These are phyloP conservation scores for Primulina tabacum DNA, from an alignment of 257 asterid genomes.

Conservation along the genomic window DNA sequence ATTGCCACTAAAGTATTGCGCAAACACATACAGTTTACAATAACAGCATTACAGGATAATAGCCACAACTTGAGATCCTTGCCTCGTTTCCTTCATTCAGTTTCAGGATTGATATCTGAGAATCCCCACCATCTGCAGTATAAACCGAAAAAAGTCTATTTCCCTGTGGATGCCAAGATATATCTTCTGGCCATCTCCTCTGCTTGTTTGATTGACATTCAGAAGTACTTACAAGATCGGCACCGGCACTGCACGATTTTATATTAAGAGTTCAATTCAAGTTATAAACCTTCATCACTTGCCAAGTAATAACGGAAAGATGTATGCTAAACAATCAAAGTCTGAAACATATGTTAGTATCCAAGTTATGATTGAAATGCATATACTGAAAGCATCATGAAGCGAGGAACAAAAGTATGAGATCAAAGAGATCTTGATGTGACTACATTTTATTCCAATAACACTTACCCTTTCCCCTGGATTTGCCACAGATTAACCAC, in stretches of 20 bases:
- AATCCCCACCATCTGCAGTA: constrained; percentile 73
- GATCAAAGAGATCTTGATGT: constrained; percentile 14
- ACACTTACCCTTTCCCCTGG: constrained; percentile 69
- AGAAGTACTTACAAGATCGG: constrained; percentile 55
- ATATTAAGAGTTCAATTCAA: constrained; percentile 22
- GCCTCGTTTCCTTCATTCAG: constrained; percentile 67
- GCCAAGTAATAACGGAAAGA: constrained; percentile 7
- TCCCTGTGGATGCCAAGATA: constrained; percentile 96
- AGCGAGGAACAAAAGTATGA: not conserved
- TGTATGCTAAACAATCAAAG: not conserved
- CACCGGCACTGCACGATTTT: constrained; percentile 62
- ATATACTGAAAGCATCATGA: not conserved
- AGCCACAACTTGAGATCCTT: constrained; percentile 10
- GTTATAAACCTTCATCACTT: constrained; percentile 20
- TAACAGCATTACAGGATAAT: not conserved
- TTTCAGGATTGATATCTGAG: constrained; percentile 73
- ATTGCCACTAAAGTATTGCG: not conserved
- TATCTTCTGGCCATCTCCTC: constrained; percentile 96
- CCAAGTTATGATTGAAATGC: not conserved
- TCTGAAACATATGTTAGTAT: too few relatives aligned
- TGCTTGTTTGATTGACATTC: constrained; percentile 67
- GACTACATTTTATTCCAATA: constrained; percentile 24
- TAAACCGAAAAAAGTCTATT: constrained; percentile 68
- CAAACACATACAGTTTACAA: constrained; percentile 3
- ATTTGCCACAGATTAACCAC: constrained; percentile 83